Percentiles rank a stretch among this genome's conserved stretches.
These are phyloP conservation scores for Psidium guajava DNA, from an alignment of 345 rosid species.

Conservation along the genomic window DNA sequence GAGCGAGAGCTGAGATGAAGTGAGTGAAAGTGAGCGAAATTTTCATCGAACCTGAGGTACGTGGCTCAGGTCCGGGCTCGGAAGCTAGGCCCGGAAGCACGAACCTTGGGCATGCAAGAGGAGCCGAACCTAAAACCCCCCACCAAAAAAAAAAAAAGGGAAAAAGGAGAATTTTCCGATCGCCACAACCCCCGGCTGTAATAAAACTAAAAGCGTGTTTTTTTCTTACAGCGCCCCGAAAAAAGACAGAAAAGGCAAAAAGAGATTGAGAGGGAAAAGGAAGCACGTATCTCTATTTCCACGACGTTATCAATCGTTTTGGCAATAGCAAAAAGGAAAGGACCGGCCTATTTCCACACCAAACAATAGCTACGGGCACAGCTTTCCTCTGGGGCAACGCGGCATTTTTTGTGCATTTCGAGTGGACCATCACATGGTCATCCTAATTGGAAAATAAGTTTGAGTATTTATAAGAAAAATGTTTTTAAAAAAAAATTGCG, in stretches of 20 bases:
- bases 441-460: background rate
- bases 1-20: constrained; percentile 13
- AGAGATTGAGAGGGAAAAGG: background rate
- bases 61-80: constrained; percentile 13
- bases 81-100: background rate
- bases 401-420: background rate
- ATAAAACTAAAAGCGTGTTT: background rate
- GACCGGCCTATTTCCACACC: background rate
- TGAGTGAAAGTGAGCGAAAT: constrained; percentile 36
- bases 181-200: background rate
- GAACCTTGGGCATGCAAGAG: background rate
- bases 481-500: background rate
- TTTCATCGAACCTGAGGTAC: constrained; percentile 42
- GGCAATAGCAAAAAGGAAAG: background rate
- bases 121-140: background rate
- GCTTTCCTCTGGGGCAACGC: background rate
- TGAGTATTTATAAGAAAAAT: background rate
- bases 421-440: background rate
- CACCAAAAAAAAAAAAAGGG: background rate
- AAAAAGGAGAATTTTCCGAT: background rate
- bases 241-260: background rate
- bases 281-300: background rate
- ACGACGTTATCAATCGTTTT: background rate
- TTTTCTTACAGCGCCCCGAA: background rate
- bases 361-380: background rate